These are phyloP conservation scores for Adansonia grandidieri DNA, from an alignment of 441 rosid species.

Conservation along the genomic window DNA sequence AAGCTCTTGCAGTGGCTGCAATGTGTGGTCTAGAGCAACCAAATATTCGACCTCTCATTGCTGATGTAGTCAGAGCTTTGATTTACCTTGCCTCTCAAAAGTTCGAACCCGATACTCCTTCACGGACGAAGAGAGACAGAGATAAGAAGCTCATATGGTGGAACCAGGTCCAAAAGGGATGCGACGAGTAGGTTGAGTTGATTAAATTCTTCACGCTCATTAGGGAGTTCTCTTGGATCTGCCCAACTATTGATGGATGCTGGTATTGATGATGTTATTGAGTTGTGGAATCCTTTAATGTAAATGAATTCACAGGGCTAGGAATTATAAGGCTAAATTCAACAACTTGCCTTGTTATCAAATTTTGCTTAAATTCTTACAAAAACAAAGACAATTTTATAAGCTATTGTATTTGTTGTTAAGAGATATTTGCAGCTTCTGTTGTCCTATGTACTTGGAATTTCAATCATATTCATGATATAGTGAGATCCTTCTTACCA, in stretches of 20 bases:
- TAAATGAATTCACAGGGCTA: constrained; percentile 11
- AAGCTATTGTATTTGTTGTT: not conserved
- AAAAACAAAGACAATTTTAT: not conserved
- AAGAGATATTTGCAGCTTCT: not conserved
- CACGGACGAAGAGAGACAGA: constrained; percentile 45
- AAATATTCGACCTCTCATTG: constrained; percentile 54
- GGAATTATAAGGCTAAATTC: constrained; percentile 1
- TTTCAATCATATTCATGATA: not conserved
- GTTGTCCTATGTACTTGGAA: constrained; percentile 14
- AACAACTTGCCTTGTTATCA: not conserved
- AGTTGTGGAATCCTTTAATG: constrained; percentile 6
- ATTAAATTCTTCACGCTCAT: constrained; percentile 11
- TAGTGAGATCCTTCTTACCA: constrained; percentile 2
- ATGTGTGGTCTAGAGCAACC: constrained; percentile 73
- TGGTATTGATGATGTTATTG: not conserved
- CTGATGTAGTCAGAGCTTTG: constrained; percentile 67
- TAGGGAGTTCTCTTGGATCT: not conserved
- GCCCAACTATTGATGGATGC: constrained; percentile 6
- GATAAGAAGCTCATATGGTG: constrained; percentile 30
- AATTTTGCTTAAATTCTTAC: constrained; percentile 17
- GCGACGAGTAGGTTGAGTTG: constrained; percentile 30
- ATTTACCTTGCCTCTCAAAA: constrained; percentile 58
- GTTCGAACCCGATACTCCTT: constrained; percentile 49
- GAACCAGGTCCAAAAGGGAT: constrained; percentile 32
- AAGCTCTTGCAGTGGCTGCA: constrained; percentile 68